These are phyloP conservation scores for Patellaria atrata DNA, from an alignment of 495 filamentous ascomycete species.

Conservation along the genomic window DNA sequence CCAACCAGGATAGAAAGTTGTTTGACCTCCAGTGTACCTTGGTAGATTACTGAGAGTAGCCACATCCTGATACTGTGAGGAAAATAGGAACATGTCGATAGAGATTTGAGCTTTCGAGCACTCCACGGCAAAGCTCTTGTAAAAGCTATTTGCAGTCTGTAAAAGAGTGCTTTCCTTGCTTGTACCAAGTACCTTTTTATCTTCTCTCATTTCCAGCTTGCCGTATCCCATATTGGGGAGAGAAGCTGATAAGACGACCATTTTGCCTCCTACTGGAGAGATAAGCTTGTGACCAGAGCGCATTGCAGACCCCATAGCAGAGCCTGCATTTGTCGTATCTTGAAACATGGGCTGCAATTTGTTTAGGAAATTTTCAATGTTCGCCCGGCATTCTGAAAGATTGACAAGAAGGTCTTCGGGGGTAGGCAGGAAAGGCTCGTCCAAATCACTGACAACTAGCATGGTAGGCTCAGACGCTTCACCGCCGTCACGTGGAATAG, in stretches of 20 bases:
- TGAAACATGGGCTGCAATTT: slow-evolving; percentile 96
- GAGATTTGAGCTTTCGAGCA: slow-evolving; percentile 98
- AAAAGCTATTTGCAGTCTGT: slow-evolving; percentile 87
- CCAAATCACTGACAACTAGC: slow-evolving; percentile 90
- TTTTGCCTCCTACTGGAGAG: slow-evolving; percentile 82
- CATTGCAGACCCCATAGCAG: slow-evolving; percentile 85
- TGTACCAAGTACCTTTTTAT: slow-evolving; percentile 91
- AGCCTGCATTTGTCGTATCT: slow-evolving; percentile 70
- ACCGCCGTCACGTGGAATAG: slow-evolving; percentile 73
- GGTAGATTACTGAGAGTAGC: slow-evolving; percentile 89
- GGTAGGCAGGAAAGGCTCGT: slow-evolving; percentile 92
- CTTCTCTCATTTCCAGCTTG: slow-evolving; percentile 85
- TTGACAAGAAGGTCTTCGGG: slow-evolving; percentile 88
- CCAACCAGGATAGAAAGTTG: slow-evolving; percentile 97
- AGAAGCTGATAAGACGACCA: slow-evolving; percentile 75
- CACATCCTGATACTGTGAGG: slow-evolving; percentile 92
- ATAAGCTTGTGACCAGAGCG: slow-evolving; percentile 92
- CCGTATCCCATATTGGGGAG: slow-evolving; percentile 85
- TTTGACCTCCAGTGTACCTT: slow-evolving; percentile 92
- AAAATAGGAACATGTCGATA: slow-evolving; percentile 98
- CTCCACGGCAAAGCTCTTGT: slow-evolving; percentile 98
- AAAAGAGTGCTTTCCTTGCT: slow-evolving; percentile 77
- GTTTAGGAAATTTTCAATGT: slow-evolving; percentile 77
- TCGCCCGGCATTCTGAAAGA: slow-evolving; percentile 72
- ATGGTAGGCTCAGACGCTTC: slow-evolving; percentile 71